Percentiles rank a stretch among this genome's conserved stretches.
Evolutionary conservation across 805 yeast genomes (phyloP).

Genomic region (Lipomyces spencermartinsiae): DNA sequence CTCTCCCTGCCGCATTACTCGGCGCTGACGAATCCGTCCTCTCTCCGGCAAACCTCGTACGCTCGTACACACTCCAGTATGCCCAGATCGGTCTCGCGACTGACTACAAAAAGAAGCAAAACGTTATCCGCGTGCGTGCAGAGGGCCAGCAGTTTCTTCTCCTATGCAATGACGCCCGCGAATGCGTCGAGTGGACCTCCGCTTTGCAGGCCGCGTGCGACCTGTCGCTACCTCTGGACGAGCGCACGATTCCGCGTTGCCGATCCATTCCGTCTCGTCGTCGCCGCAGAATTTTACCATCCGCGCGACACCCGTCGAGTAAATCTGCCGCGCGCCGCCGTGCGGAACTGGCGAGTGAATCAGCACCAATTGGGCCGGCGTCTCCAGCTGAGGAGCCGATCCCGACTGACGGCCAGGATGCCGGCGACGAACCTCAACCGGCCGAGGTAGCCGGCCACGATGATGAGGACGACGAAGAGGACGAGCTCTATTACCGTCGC

Average conservation of each 20-base stretch:
- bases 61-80: slow-evolving; percentile 81
- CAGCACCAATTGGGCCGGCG: background rate
- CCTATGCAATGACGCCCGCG: slow-evolving; percentile 65
- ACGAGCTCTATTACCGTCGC: slow-evolving; percentile 29
- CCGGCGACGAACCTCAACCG: slow-evolving; percentile 12
- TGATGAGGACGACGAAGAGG: slow-evolving; percentile 24
- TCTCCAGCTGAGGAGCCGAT: background rate
- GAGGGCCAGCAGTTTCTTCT: slow-evolving; percentile 84
- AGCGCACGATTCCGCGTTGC: slow-evolving; percentile 74
- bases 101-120: slow-evolving; percentile 75
- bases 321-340: slow-evolving; percentile 19
- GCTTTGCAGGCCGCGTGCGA: slow-evolving; percentile 77
- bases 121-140: slow-evolving; percentile 74
- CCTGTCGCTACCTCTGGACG: slow-evolving; percentile 74
- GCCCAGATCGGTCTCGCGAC: slow-evolving; percentile 84
- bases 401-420: background rate
- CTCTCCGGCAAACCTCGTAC: slow-evolving; percentile 41
- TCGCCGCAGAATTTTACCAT: slow-evolving; percentile 49
- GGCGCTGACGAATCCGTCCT: slow-evolving; percentile 25
- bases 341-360: slow-evolving; percentile 1
- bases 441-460: slow-evolving; percentile 10
- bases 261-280: slow-evolving; percentile 83
- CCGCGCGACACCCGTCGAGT: slow-evolving; percentile 31
- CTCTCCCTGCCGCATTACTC: slow-evolving; percentile 11
- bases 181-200: slow-evolving; percentile 79